Base-by-base conservation (phyloP, 2,329 filamentous ascomycete species). In the Colletotrichum sp. region DNA sequence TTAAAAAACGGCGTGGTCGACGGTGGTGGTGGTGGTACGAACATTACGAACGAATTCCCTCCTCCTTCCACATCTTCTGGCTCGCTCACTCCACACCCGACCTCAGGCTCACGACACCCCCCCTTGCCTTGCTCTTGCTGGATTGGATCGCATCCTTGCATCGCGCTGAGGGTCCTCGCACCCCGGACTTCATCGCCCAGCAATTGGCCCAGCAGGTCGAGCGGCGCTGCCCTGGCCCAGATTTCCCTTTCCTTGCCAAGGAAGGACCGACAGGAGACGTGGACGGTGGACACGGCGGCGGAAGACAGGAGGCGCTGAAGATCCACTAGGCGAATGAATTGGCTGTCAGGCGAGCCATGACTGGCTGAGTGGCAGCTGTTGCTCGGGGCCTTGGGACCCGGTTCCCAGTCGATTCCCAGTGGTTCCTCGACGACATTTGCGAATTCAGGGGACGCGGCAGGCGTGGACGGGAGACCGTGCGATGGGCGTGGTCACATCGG, bases 241-340 rank as follows among this genome's bases (percentile, higher is more conserved):
- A 62, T 26, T 62, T 66, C 38, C 56, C 73, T 48, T 64, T 73
- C 65, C 70, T 65, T 76, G 73, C 58, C 73, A 73, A 76, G 73
- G 48, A 76, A 73, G 65, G 70, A 69, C 73, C 73, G 70, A 73
- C 73, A 76, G 70, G 70, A 76, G 73, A 60, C 70, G 73, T 69
- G 48, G 64, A 76, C 65, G 62, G 73, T 75, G 73, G 69, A 64
- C 62, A 30, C 38, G 26, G 5, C 24, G n/a, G 30, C 52, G 58
- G 21, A 18, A 28, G 66, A 43, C 36, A 69, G 66, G 66, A 69
- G 66, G 52, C 24, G 55, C 36, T 61, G 55, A 30, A 43, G 67
- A 70, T 62, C 67, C 67, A 62, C 67, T 21, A 32, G 24, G 38
- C 60, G 68, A 64, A 55, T 55, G 58, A 36, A 66, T 52, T 66